Conservation (phyloP, 139 green algal genomes). For the Astrephomene gubernaculifera region DNA sequence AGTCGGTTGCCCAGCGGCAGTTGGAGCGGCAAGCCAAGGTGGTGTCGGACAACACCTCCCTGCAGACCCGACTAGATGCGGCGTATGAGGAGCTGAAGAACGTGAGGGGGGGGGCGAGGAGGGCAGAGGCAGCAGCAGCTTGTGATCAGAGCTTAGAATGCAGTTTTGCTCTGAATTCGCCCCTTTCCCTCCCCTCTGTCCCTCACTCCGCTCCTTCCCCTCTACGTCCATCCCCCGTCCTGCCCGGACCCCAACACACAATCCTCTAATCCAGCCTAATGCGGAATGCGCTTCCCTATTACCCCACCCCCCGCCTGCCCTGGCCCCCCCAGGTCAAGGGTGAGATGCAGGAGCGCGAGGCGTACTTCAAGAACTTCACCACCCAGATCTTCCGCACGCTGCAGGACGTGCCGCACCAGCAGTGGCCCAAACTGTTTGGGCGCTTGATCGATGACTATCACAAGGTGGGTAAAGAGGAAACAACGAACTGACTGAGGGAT, state of each 20-base stretch:
- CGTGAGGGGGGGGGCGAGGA: not conserved
- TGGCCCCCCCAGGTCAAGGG: not conserved
- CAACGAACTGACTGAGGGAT: too few species aligned
- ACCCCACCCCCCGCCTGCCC: not conserved
- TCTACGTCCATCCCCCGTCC: not conserved
- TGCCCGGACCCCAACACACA: not conserved
- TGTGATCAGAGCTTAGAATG: too few species aligned
- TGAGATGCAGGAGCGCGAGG: constrained; percentile 35
- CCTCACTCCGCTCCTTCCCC: not conserved
- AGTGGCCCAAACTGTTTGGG: constrained; percentile 51
- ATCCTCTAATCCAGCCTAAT: not conserved
- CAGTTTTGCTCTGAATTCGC: not conserved
- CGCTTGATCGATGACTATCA: constrained; percentile 44
- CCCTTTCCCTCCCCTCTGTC: not conserved
- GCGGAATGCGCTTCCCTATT: too few species aligned
- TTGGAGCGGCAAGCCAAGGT: constrained; percentile 39
- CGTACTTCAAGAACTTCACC: constrained; percentile 59
- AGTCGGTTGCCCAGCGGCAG: constrained; percentile 31
- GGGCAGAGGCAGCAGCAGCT: not conserved
- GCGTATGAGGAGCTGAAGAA: constrained; percentile 26
- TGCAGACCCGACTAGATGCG: constrained; percentile 23
- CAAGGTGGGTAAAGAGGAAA: constrained; percentile 28
- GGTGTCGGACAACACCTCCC: constrained; percentile 10
- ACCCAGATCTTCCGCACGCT: constrained; percentile 50
- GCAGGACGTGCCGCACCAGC: constrained; percentile 40